Conservation (phyloP, 1,284 basidiomycete species). For the Agaricales sp. region DNA sequence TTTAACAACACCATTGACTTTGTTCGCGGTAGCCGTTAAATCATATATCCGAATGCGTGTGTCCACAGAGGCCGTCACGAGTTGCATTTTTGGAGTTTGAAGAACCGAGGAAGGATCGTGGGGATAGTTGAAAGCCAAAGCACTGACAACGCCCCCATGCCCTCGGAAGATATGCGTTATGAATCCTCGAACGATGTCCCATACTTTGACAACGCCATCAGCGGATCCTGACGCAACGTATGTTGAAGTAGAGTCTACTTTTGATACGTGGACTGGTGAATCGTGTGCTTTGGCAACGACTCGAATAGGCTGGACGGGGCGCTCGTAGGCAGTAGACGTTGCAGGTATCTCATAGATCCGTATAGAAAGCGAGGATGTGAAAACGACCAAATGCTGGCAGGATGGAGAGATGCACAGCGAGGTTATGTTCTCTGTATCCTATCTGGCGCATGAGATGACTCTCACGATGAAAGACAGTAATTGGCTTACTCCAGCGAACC, state of each 20-base stretch:
- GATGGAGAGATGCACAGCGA: conserved; percentile 61
- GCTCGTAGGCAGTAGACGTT: conserved; percentile 30
- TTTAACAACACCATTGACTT: conserved; percentile 47
- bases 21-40: conserved; percentile 49
- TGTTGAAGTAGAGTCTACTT: conserved; percentile 77
- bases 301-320: conserved; percentile 53
- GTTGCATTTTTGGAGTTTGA: conserved; percentile 54
- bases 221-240: conserved; percentile 93
- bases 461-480: conserved; percentile 6
- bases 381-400: conserved; percentile 48
- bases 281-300: conserved; percentile 80
- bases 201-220: conserved; percentile 95
- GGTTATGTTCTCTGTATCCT: conserved; percentile 60
- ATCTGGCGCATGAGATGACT: conserved; percentile 6
- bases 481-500: conserved; percentile 67
- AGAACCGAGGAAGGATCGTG: conserved; percentile 38
- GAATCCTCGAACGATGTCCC: conserved; percentile 84
- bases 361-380: conserved; percentile 63
- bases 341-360: conserved; percentile 55
- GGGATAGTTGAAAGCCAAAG: conserved; percentile 75
- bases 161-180: conserved; percentile 94
- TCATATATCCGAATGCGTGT: conserved; percentile 88
- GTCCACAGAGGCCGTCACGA: conserved; percentile 86
- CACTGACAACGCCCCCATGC: conserved; percentile 92
- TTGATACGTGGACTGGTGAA: conserved; percentile 87